Percentiles rank a stretch among this genome's conserved stretches.
phyloP scores from a whole-genome alignment of 495 filamentous ascomycete genomes.

The Pyrenula aspistea region DNA sequence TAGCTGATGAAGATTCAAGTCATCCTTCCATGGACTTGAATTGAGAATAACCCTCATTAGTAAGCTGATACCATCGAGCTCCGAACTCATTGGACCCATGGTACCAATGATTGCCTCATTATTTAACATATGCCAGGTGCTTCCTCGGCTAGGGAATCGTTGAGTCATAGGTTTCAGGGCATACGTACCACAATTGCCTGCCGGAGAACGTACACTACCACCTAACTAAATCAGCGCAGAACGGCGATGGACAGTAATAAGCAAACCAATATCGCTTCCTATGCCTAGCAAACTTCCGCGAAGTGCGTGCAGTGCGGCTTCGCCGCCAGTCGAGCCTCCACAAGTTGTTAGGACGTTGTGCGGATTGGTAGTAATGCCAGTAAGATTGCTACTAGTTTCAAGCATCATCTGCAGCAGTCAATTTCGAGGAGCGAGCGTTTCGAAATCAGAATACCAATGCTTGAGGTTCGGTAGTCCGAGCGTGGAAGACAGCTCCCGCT shows the following conservation, averaged over 20 bases:
- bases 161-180: constrained; percentile 17
- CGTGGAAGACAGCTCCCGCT: constrained; percentile 38
- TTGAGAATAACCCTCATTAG: constrained; percentile 50
- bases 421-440: too few species aligned
- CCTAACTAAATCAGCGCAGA: too few species aligned
- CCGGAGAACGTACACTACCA: constrained; percentile 20
- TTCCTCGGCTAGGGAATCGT: constrained; percentile 13
- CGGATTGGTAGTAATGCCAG: constrained; percentile 42
- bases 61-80: constrained; percentile 48
- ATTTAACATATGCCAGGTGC: constrained; percentile 16
- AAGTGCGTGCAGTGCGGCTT: constrained; percentile 43
- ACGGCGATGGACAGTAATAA: too few species aligned
- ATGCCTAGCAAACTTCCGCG: constrained; percentile 43
- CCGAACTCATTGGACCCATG: constrained; percentile 50
- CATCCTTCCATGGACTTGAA: constrained; percentile 47
- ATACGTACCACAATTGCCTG: constrained; percentile 20
- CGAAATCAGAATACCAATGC: too few species aligned
- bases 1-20: constrained; percentile 45
- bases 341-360: constrained; percentile 30
- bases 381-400: constrained; percentile 43
- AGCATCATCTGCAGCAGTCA: too few species aligned
- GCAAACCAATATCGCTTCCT: constrained; percentile 44
- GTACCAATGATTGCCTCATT: constrained; percentile 48
- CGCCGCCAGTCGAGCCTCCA: constrained; percentile 46
- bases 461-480: constrained; percentile 45